Base-by-base conservation (phyloP, 2,329 filamentous ascomycete genomes). In the Aspergillus sp. region DNA sequence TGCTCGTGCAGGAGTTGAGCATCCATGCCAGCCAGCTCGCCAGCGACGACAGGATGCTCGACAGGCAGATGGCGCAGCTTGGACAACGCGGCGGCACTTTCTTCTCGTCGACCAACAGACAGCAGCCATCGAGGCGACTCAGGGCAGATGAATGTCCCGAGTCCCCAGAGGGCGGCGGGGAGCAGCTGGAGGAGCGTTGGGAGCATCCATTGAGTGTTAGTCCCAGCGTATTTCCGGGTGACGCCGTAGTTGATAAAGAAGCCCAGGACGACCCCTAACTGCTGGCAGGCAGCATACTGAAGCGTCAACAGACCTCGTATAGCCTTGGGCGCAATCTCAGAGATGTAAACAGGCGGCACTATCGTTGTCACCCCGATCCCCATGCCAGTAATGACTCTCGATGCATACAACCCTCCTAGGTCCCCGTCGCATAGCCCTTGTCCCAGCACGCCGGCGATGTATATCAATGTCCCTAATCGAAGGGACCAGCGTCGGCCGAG, bases 31-130 rank as follows among this genome's bases (percentile, higher is more conserved):
- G 49, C 49, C 15, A 67, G 19, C 17, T 67, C 61, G 21, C 50
- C 55, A 17, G 70, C 66, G 2, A 74, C 71, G 11, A 73, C 65
- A 2, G 72, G 68, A 43, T 76, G 74, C 52, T 75, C 75, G 39
- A 71, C 61, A 50, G 75, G 75, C 49, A 75, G 67, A 66, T 46
- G 69, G 21, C 6, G 74, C 60, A 40, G 70, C 66, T 0, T 67
- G 62, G 6, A 68, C 59, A 57, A 64, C 59, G 39, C 70, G 65
- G 0, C 61, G 58, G 15, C 68, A 5, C 63, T 60, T 39, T 59
- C 35, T 3, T 64, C 62, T 25, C 59, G 54, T 17, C 57, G 52
- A 0, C 60, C 63, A 2, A 54, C 52, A 9, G 61, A 62, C 1
- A 65, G 35, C 14, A 67, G 62, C 60, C 61, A 67, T 7, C 65